A percentile compares a stretch with the other conserved stretches of the same genome.
Evolutionary conservation across 2,329 filamentous ascomycete genomes (phyloP).

Genomic region (Penicillium sp.): DNA sequence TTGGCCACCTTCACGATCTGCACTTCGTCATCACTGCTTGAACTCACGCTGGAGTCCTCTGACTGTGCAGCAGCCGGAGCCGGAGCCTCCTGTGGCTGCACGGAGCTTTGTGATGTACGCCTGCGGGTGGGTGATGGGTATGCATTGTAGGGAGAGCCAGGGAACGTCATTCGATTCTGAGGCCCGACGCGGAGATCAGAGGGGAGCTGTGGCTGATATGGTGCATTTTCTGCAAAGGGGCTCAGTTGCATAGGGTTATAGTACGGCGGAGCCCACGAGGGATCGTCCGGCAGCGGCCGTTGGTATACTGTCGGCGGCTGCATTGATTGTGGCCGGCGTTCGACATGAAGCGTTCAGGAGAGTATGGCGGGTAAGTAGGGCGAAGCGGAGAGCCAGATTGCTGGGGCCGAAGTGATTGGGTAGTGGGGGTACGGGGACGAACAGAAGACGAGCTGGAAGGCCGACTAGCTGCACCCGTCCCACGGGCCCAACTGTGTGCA

Average conservation of each 20-base stretch:
- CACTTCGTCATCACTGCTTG: conserved; percentile 34
- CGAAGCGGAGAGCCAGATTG: conserved; percentile 39
- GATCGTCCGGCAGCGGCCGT: conserved; percentile 53
- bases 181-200: conserved; percentile 34
- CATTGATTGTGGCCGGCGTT: conserved; percentile 40
- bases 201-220: conserved; percentile 33
- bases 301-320: conserved; percentile 35
- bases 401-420: conserved; percentile 40
- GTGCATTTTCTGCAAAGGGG: conserved; percentile 33
- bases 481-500: conserved; percentile 52
- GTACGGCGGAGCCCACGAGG: conserved; percentile 46
- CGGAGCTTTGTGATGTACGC: conserved; percentile 16
- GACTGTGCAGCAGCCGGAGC: conserved; percentile 7
- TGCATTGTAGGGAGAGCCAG: conserved; percentile 24
- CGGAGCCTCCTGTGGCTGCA: conserved; percentile 6
- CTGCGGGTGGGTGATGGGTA: conserved; percentile 21
- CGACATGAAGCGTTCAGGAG: conserved; percentile 36
- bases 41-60: conserved; percentile 20
- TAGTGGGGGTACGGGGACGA: conserved; percentile 48
- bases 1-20: conserved; percentile 27
- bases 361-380: conserved; percentile 33
- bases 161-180: conserved; percentile 24
- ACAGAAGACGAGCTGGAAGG: conserved; percentile 39
- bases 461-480: conserved; percentile 48
- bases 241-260: conserved; percentile 26